These are phyloP conservation scores for Lactarius vividus DNA, from an alignment of 768 basidiomycete species.

Conservation along the genomic window DNA sequence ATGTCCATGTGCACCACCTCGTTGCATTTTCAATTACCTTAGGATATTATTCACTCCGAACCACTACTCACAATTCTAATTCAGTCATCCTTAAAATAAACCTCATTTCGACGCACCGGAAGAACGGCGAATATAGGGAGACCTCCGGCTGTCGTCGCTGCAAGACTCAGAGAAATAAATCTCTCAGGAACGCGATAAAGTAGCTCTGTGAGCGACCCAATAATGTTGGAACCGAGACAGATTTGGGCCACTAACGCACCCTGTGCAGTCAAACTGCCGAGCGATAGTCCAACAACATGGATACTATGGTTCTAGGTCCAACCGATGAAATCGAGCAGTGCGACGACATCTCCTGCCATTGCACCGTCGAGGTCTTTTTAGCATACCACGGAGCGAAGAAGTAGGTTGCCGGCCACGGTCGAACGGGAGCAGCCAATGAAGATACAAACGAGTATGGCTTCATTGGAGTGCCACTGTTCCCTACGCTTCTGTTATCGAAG, in stretches of 20 bases:
- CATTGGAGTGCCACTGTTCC: slow-evolving; percentile 64
- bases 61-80: slow-evolving; percentile 22
- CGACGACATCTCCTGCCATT: slow-evolving; percentile 75
- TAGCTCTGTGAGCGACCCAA: slow-evolving; percentile 50
- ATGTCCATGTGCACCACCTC: too few species aligned
- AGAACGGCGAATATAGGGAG: slow-evolving; percentile 56
- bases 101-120: slow-evolving; percentile 44
- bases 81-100: not conserved
- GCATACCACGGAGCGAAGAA: not conserved
- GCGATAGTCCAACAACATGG: slow-evolving; percentile 69
- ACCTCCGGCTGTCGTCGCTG: slow-evolving; percentile 70
- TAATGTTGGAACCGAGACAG: not conserved
- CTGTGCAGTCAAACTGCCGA: slow-evolving; percentile 86
- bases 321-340: slow-evolving; percentile 63
- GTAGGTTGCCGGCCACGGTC: not conserved
- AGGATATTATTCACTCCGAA: slow-evolving; percentile 21
- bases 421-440: slow-evolving; percentile 12
- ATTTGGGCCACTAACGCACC: slow-evolving; percentile 38
- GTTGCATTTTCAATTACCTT: slow-evolving; percentile 10
- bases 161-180: slow-evolving; percentile 61
- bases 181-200: slow-evolving; percentile 63
- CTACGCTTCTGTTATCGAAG: slow-evolving; percentile 85
- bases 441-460: slow-evolving; percentile 71
- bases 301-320: slow-evolving; percentile 64
- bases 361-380: slow-evolving; percentile 42